Evolutionary conservation across 2,329 filamentous ascomycete genomes (phyloP).

Genomic region (Hymenotorrendiella dingleyae): DNA sequence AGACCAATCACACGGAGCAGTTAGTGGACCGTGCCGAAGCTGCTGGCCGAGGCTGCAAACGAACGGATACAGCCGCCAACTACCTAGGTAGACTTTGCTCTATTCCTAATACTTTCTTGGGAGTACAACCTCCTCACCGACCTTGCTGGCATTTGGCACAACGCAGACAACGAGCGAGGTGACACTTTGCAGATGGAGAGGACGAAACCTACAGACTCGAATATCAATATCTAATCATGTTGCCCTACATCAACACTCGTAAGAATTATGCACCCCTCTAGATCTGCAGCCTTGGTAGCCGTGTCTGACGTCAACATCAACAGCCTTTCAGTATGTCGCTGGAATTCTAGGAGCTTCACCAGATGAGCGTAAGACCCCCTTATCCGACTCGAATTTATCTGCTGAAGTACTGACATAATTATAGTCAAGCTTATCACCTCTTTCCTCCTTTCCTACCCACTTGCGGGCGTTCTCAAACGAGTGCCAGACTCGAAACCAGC

Average conservation of each 20-base stretch:
- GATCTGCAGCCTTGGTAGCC: slow-evolving; percentile 5
- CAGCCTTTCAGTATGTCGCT: slow-evolving; percentile 57
- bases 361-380: slow-evolving; percentile 52
- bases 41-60: not conserved
- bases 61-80: slow-evolving; percentile 1
- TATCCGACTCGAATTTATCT: slow-evolving; percentile 2
- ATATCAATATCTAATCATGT: slow-evolving; percentile 38
- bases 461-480: slow-evolving; percentile 82
- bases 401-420: slow-evolving; percentile 6
- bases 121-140: no score
- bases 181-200: slow-evolving; percentile 20
- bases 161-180: no score
- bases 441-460: slow-evolving; percentile 86
- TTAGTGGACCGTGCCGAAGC: slow-evolving; percentile 1
- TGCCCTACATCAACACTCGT: slow-evolving; percentile 60
- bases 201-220: slow-evolving; percentile 7
- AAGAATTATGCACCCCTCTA: slow-evolving; percentile 24
- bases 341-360: slow-evolving; percentile 53
- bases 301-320: slow-evolving; percentile 24
- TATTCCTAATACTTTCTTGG: no score
- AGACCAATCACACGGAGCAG: not conserved
- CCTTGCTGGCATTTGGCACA: no score
- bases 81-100: no score
- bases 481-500: slow-evolving; percentile 79
- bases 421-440: slow-evolving; percentile 88